These are phyloP conservation scores for Colletotrichum orbiculare DNA, from an alignment of 2,329 filamentous ascomycete genomes.

Conservation along the genomic window DNA sequence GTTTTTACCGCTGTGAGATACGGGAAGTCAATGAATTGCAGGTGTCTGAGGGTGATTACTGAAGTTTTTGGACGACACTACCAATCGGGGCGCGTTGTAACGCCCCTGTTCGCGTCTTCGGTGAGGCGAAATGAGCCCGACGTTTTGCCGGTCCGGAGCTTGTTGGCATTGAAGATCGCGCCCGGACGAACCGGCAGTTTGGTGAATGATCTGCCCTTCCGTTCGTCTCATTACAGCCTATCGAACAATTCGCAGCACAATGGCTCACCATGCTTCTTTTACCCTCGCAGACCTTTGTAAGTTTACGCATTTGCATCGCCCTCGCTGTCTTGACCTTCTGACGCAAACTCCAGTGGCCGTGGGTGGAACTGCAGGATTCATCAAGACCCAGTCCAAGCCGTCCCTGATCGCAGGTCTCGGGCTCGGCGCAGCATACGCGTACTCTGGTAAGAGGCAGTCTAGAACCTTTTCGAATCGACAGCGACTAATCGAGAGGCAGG, in stretches of 20 bases:
- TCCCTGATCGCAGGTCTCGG: slow-evolving; percentile 48
- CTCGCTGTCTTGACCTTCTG: background rate
- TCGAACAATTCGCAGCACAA: slow-evolving; percentile 30
- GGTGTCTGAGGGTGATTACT: no score
- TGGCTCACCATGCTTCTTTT: slow-evolving; percentile 55
- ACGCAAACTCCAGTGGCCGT: slow-evolving; percentile 43
- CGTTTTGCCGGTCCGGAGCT: no score
- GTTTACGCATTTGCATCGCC: slow-evolving; percentile 26
- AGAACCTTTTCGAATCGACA: no score
- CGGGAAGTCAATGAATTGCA: no score
- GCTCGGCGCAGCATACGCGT: slow-evolving; percentile 46
- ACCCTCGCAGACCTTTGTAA: slow-evolving; percentile 52
- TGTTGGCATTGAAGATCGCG: no score
- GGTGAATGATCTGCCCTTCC: no score
- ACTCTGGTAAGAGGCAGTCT: slow-evolving; percentile 40
- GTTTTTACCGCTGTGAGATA: no score
- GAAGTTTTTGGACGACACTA: no score
- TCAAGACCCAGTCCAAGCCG: slow-evolving; percentile 45
- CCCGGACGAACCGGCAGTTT: no score
- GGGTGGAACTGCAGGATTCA: slow-evolving; percentile 47
- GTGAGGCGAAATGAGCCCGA: no score
- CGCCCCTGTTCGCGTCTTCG: no score
- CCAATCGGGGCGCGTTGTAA: no score
- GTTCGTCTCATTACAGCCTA: slow-evolving; percentile 5
- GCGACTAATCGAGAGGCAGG: slow-evolving; percentile 40